Base-by-base conservation (phyloP, 2,329 filamentous ascomycete genomes). In the Monilinia laxa region DNA sequence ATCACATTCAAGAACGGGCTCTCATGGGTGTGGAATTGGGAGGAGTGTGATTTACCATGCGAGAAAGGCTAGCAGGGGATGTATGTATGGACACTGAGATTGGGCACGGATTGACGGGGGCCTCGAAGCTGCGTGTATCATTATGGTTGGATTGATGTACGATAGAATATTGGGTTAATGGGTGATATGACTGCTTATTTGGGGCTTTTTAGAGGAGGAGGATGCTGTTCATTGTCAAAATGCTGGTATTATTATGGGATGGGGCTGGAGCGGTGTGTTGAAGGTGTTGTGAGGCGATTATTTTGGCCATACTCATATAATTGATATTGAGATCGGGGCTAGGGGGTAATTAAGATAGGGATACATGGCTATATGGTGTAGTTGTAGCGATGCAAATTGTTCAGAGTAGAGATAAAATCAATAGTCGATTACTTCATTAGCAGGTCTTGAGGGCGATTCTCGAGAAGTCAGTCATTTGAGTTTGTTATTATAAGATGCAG, bases 21-120 rank as follows among this genome's bases (percentile, higher is more conserved):
- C 68, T 42, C 66, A 70, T 54, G 68, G 70, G 6, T 73, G 70
- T 63, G 71, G 71, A 6, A 52, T 74, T 11, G 71, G 71, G 1
- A 69, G 69, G 52, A 69, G 66, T 45, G 68, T 73, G 28, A 69
- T 70, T 12, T 66, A 70, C 53, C 74, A 75, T 69, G 73, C 72
- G 14, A 71, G 71, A 59, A 73, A 69, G 47, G 67, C 72, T 25
- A 75, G 74, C 53, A 71, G 68, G 51, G 68, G 70, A 20, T 58
- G 53, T 66, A 42, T 65, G n/a, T 18, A 62, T 65, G 68, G 62
- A 25, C 14, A 47, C 12, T 65, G 16, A 47, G 35, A 38, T 20
- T 20, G 12, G 25, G 16, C 2, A 16, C 9, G 40, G 47, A 18
- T 62, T 40, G 18, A 23, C 35, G 51, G n/a, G 14, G 23, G 28